These are phyloP conservation scores for Fusarium papillatum DNA, from an alignment of 2,329 filamentous ascomycete genomes.

Conservation along the genomic window DNA sequence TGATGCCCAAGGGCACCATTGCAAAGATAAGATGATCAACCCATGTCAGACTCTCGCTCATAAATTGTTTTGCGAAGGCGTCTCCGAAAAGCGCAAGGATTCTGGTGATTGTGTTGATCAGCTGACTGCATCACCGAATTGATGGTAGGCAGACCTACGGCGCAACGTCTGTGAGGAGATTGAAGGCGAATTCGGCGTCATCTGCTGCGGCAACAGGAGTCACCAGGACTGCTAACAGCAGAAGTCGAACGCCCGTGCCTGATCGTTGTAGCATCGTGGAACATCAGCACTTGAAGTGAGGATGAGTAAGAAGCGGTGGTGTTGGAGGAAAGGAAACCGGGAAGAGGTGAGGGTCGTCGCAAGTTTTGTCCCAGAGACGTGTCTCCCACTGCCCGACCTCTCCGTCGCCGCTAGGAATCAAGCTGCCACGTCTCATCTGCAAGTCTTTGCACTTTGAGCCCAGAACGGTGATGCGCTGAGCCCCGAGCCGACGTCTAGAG, in stretches of 20 bases:
- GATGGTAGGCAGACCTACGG: not conserved
- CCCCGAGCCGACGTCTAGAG: too few relatives aligned
- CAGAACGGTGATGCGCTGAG: too few relatives aligned
- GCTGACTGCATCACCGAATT: rapidly evolving
- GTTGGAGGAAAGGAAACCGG: not conserved
- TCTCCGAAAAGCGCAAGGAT: not conserved
- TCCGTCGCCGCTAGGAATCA: not conserved
- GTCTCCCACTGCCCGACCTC: not conserved
- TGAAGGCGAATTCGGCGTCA: not conserved
- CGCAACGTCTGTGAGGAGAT: not conserved
- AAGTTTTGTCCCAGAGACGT: not conserved
- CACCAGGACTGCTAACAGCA: not conserved
- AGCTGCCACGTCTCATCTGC: not conserved
- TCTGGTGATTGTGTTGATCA: not conserved
- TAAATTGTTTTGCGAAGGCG: not conserved
- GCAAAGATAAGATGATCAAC: not conserved
- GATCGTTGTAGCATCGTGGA: not conserved
- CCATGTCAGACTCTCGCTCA: not conserved
- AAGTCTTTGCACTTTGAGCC: not conserved
- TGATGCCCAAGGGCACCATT: not conserved
- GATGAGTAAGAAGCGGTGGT: not conserved
- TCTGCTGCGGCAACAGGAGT: not conserved
- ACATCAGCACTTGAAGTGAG: not conserved
- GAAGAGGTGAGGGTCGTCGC: not conserved
- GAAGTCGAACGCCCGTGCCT: not conserved